Evolutionary conservation across 2,329 filamentous ascomycete species (phyloP).

Genomic region (Exophiala viscosa): DNA sequence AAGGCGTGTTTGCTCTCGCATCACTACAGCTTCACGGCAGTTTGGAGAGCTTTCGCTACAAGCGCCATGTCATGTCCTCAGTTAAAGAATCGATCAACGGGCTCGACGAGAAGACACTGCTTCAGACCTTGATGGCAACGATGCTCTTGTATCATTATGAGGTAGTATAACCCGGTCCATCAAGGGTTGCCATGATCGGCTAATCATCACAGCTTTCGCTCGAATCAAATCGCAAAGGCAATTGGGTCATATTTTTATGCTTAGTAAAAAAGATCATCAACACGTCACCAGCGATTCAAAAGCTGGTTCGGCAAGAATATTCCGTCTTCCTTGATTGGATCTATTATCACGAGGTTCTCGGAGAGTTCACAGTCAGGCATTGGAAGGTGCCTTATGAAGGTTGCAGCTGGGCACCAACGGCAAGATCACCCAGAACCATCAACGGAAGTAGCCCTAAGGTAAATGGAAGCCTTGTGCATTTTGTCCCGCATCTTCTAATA

Average conservation of each 20-base stretch:
- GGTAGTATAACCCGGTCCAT: slow-evolving; percentile 8
- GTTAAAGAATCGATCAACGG: slow-evolving; percentile 19
- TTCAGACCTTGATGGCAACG: slow-evolving; percentile 23
- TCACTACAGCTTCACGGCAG: slow-evolving; percentile 18
- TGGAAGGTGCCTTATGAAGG: slow-evolving; percentile 21
- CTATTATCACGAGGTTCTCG: slow-evolving; percentile 20
- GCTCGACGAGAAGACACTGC: slow-evolving; percentile 23
- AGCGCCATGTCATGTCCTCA: slow-evolving; percentile 18
- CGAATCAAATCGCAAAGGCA: slow-evolving; percentile 19
- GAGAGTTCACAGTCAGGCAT: slow-evolving; percentile 21
- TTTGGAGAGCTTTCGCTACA: slow-evolving; percentile 19
- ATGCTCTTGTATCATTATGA: slow-evolving; percentile 25
- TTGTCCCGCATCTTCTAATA: slow-evolving; percentile 9
- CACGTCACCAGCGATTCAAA: slow-evolving; percentile 14
- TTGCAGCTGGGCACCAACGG: slow-evolving; percentile 11
- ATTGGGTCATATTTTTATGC: slow-evolving; percentile 20
- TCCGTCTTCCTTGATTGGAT: slow-evolving; percentile 22
- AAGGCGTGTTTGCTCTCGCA: slow-evolving; percentile 20
- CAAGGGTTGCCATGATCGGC: slow-evolving; percentile 5
- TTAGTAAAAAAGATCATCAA: slow-evolving; percentile 20
- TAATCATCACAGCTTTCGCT: slow-evolving; percentile 20
- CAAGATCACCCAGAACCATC: slow-evolving; percentile 15
- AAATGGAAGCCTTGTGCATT: slow-evolving; percentile 8
- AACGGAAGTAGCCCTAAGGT: slow-evolving; percentile 11
- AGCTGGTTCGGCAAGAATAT: slow-evolving; percentile 21